Evolutionary conservation across 768 basidiomycete genomes (phyloP).

Genomic region (Leucocoprinus sp.): DNA sequence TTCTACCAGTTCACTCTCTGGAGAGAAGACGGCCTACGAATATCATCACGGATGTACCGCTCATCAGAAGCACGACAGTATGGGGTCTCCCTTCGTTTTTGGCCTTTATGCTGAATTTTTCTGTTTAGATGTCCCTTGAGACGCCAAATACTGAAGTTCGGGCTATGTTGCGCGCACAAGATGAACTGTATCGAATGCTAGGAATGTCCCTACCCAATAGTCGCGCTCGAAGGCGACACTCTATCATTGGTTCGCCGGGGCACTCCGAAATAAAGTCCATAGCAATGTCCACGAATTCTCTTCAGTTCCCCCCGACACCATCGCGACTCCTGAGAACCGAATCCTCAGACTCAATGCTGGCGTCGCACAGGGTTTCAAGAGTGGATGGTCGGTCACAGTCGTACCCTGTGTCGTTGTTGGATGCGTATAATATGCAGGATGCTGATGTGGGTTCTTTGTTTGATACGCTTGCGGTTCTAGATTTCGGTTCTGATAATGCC

Average conservation of each 20-base stretch:
- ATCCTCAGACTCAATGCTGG: slow-evolving; percentile 5
- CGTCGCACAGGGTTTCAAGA: slow-evolving; percentile 17
- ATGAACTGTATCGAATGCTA: slow-evolving; percentile 68
- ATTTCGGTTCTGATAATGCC: background rate
- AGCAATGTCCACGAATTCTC: slow-evolving; percentile 11
- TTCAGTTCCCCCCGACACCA: slow-evolving; percentile 7
- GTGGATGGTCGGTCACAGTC: slow-evolving; percentile 38
- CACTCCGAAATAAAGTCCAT: slow-evolving; percentile 14
- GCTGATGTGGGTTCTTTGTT: slow-evolving; percentile 33
- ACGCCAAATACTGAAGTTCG: slow-evolving; percentile 46
- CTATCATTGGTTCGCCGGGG: slow-evolving; percentile 24
- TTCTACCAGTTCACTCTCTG: slow-evolving; percentile 60
- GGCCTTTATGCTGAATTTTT: slow-evolving; percentile 1
- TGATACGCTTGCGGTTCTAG: slow-evolving; percentile 1
- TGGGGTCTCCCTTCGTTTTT: slow-evolving; percentile 8
- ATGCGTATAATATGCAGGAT: slow-evolving; percentile 35
- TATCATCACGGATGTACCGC: slow-evolving; percentile 36
- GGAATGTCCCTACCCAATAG: slow-evolving; percentile 43
- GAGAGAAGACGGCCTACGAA: slow-evolving; percentile 34
- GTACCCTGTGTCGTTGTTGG: slow-evolving; percentile 27
- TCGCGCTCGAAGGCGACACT: slow-evolving; percentile 28
- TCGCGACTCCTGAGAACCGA: slow-evolving; percentile 12
- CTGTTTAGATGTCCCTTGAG: slow-evolving; percentile 31
- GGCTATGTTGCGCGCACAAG: slow-evolving; percentile 57
- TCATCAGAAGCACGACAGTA: slow-evolving; percentile 35